Conservation (phyloP, 176 grass and related monocot genomes). For the Aegilops tauschii region DNA sequence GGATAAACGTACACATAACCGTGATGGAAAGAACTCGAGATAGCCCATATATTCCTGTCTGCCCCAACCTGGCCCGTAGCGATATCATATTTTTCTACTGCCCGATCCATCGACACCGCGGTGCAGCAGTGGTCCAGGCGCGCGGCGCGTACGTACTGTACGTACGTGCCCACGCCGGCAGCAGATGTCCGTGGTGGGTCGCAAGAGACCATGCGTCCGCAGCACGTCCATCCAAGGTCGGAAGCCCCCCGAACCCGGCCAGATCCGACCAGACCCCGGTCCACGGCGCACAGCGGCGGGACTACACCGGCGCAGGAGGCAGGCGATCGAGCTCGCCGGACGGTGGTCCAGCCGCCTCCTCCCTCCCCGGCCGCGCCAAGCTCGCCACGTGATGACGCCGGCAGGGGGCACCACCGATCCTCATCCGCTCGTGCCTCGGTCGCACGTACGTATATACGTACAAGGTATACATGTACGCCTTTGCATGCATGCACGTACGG, state of each 20-base stretch:
- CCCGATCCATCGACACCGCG: background rate
- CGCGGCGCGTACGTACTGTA: background rate
- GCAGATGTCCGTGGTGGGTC: background rate
- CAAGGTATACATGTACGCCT: background rate
- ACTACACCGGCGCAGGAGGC: conserved; percentile 32
- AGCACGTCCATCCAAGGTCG: background rate
- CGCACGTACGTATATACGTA: background rate
- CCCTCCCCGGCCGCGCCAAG: background rate
- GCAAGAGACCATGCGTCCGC: background rate
- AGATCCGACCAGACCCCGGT: conserved; percentile 65
- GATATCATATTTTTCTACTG: background rate
- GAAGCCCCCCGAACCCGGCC: conserved; percentile 25
- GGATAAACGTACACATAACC: conserved; percentile 2
- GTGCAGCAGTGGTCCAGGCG: conserved; percentile 10
- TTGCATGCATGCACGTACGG: background rate
- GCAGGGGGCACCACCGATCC: background rate
- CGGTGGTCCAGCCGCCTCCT: conserved; percentile 31
- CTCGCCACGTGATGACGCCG: conserved; percentile 30
- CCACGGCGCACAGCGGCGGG: conserved; percentile 50
- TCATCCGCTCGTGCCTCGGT: background rate
- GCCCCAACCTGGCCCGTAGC: conserved; percentile 16
- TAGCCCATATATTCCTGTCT: background rate
- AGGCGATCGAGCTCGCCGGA: background rate
- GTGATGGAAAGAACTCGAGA: conserved; percentile 10
- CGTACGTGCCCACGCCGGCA: background rate